Evolutionary conservation across 2,329 filamentous ascomycete species (phyloP), one percentile per base, ranked within the genome.

Genomic region (Diaporthe sp.): DNA sequence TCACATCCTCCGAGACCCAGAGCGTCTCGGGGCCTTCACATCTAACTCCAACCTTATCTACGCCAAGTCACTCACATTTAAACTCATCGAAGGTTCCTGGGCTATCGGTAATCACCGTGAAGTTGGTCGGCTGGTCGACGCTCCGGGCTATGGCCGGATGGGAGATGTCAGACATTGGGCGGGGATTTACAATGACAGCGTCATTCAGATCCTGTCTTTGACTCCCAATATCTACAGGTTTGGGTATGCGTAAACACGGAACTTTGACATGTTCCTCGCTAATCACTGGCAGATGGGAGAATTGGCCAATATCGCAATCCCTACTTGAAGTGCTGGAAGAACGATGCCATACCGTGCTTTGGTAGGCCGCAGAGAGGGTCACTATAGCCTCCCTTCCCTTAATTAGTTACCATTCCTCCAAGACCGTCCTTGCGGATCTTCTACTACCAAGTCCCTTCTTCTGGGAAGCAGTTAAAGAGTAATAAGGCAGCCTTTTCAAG

Each of bases 51-150:
- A 62, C 13, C 55, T 75, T 3, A 6, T 15, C 0, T 58, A 22
- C 28, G n/a, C 69, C 39, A 75, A 75, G 28, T 61, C 58, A 6
- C 51, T 75, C 2, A 17, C 12, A 3, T 53, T 75, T n/a, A 61
- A 39, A 12, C 74, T 75, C 15, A 75, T 75, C 22, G 74, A 75
- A 55, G 74, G 74, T 0, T 75, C 69, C 3, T 75, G 74, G 74
- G 68, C 74, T 4, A 58, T 75, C 15, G 69, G 74, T 2, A 67
- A 75, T 5, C 68, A 72, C 25, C 69, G 61, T 34, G 58, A 75
- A 42, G 58, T 75, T n/a, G 74, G 58, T 34, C 70, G 74, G 9
- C 69, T 75, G 6, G 68, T 68, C 7, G 69, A 72, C 25, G 58
- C 69, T 1, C 74, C 68, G 4, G 69, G 68, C 6, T 73, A 75